Conservation (phyloP, 2,329 filamentous ascomycete species). For the Penicillium sp. region DNA sequence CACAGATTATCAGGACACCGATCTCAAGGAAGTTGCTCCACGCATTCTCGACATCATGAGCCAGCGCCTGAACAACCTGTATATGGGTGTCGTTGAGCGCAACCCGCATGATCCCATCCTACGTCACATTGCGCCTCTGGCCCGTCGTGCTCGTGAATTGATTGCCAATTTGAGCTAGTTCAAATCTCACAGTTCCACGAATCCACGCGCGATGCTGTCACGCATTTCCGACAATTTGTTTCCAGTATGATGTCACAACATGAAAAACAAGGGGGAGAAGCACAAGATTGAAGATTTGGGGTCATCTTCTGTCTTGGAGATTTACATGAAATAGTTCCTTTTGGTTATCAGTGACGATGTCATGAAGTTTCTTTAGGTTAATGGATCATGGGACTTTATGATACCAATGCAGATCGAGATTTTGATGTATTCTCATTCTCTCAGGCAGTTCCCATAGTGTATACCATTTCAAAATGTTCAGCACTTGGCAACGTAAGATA, state of each 20-base stretch:
- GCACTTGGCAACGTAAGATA: no score
- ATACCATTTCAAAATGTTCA: no score
- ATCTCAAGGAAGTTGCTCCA: conserved; percentile 58
- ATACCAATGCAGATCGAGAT: background rate
- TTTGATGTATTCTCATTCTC: background rate
- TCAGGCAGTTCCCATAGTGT: background rate
- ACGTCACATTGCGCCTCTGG: conserved; percentile 51
- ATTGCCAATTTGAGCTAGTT: conserved; percentile 13
- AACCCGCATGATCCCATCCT: conserved; percentile 55
- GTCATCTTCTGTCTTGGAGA: background rate
- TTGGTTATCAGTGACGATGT: conserved; percentile 4
- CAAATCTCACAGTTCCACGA: background rate
- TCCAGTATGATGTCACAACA: conserved; percentile 17
- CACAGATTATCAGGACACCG: conserved; percentile 45
- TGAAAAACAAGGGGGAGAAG: conserved; percentile 4
- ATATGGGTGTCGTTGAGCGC: conserved; percentile 57
- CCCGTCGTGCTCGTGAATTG: conserved; percentile 44
- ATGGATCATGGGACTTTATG: background rate
- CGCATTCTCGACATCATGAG: conserved; percentile 62
- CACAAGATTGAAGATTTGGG: conserved; percentile 11
- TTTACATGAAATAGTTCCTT: background rate
- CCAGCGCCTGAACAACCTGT: conserved; percentile 58
- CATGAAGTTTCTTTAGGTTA: conserved; percentile 6
- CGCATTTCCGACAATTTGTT: conserved; percentile 9
- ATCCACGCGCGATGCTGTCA: background rate